A percentile compares a stretch with the other conserved stretches of the same genome.
Conservation (phyloP, 768 basidiomycete species). For the Collybiopsis luxurians region DNA sequence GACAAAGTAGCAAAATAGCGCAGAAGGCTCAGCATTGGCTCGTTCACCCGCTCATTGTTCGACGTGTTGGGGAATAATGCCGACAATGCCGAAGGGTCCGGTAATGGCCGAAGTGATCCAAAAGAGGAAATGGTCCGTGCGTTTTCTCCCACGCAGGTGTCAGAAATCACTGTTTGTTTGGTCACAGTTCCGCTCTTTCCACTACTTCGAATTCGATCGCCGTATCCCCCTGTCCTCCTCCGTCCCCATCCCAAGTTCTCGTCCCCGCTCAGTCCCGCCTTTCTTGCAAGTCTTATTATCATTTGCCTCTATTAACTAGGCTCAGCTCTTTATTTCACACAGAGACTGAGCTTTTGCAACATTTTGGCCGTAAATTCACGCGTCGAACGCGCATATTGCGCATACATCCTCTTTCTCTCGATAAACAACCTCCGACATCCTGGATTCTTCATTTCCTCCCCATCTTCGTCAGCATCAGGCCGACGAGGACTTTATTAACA, state of each 20-base stretch:
- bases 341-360: slow-evolving; percentile 18
- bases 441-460: slow-evolving; percentile 47
- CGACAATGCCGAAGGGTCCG: slow-evolving; percentile 17
- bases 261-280: neutral
- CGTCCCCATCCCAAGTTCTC: slow-evolving; percentile 7
- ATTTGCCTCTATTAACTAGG: slow-evolving; percentile 4
- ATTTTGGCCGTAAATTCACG: slow-evolving; percentile 29
- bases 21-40: neutral
- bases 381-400: slow-evolving; percentile 26
- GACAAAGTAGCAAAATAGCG: neutral
- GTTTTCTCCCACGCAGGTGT: slow-evolving; percentile 1
- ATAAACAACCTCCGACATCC: slow-evolving; percentile 31
- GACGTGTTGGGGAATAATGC: neutral
- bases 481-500: slow-evolving; percentile 86
- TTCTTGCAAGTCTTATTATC: neutral
- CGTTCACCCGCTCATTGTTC: neutral
- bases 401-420: neutral
- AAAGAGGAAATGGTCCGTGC: slow-evolving; percentile 9
- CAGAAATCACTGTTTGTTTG: neutral
- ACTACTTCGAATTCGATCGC: slow-evolving; percentile 32
- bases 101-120: neutral
- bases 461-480: slow-evolving; percentile 33
- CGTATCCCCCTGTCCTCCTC: slow-evolving; percentile 29
- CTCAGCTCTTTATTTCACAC: slow-evolving; percentile 15
- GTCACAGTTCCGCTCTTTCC: slow-evolving; percentile 22